Evolutionary conservation across 2,329 filamentous ascomycete genomes (phyloP).

Genomic region (Ilyonectria sp.): DNA sequence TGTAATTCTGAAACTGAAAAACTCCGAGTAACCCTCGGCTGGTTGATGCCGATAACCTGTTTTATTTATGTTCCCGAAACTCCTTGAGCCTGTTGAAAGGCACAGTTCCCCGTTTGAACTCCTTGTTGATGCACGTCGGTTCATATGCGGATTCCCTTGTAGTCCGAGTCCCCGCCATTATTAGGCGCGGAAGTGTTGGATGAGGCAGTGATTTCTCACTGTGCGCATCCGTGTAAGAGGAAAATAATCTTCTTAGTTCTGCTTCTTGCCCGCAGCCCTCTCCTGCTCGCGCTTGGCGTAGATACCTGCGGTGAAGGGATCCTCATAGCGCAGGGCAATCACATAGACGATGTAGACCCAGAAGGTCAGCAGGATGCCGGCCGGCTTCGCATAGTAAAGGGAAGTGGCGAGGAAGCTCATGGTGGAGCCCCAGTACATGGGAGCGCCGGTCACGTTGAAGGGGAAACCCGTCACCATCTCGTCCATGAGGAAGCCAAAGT

Average conservation of each 20-base stretch:
- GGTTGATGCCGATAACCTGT: constrained; percentile 40
- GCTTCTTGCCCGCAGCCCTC: constrained; percentile 69
- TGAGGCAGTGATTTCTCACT: constrained; percentile 19
- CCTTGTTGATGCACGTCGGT: constrained; percentile 34
- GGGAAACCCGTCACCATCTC: constrained; percentile 94
- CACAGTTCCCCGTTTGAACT: constrained; percentile 40
- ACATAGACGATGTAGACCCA: constrained; percentile 85
- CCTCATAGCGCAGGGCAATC: constrained; percentile 87
- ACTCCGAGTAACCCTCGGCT: constrained; percentile 30
- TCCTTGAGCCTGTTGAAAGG: constrained; percentile 49
- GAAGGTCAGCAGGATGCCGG: constrained; percentile 82
- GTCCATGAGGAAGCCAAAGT: constrained; percentile 99
- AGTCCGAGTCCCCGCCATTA: constrained; percentile 8
- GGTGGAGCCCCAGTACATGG: constrained; percentile 97
- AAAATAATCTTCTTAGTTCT: constrained; percentile 55
- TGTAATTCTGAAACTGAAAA: constrained; percentile 35
- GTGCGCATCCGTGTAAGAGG: constrained; percentile 29
- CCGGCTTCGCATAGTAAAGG: constrained; percentile 88
- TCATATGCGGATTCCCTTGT: constrained; percentile 25
- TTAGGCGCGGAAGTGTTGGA: constrained; percentile 1
- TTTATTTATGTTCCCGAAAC: constrained; percentile 38
- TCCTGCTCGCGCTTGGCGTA: constrained; percentile 86
- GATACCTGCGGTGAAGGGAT: constrained; percentile 94
- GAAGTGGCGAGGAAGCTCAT: constrained; percentile 93
- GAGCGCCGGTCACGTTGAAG: constrained; percentile 90